Evolutionary conservation across 2,329 filamentous ascomycete species (phyloP), one percentile per base, ranked within the genome.

Genomic region (Lecanicillium sp.): DNA sequence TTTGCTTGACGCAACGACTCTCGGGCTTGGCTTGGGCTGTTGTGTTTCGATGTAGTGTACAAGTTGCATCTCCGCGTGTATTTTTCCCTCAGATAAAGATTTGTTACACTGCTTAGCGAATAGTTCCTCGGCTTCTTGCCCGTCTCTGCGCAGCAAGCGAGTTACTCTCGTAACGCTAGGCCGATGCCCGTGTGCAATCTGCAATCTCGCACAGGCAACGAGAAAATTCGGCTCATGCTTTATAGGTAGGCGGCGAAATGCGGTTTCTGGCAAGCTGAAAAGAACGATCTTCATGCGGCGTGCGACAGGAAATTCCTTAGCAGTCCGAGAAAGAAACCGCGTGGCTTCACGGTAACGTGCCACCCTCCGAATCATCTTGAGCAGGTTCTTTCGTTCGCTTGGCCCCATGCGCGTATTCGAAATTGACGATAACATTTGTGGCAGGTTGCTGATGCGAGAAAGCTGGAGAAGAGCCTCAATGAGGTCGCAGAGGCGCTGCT

Each of bases 1-100:
- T 41, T 74, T 74, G 53, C 61, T 68, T 4, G 68, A 68, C 38
- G 61, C 61, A 5, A 74, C 63, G 3, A 68, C 58, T 14, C 67
- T 59, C 8, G 68, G 66, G 48, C 53, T 37, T 12, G 17, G 29
- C 10, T 33, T 33, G 18, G 36, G 29, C 20, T 13, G 22, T 19
- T 18, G 15, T 18, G 15, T 39, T 39, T 39, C 17, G 1, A 39
- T 19, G 20, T 33, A 39, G 15, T 39, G 33, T 20, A 20, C 19
- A 9, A 39, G 30, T 31, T 39, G 13, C 11, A 39, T 33, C 29
- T 33, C 20, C 0, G 17, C 17, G 13, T 39, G 20, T 33, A 39
- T 39, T 39, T 39, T 39, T 14, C 36, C 36, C 20, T 28, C 20
- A 17, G 5, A 14, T 28, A 33, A 17, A 28, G 29, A 27, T 31